These are phyloP conservation scores for Yarrowia hollandica DNA, from an alignment of 805 yeast genomes.

Conservation along the genomic window DNA sequence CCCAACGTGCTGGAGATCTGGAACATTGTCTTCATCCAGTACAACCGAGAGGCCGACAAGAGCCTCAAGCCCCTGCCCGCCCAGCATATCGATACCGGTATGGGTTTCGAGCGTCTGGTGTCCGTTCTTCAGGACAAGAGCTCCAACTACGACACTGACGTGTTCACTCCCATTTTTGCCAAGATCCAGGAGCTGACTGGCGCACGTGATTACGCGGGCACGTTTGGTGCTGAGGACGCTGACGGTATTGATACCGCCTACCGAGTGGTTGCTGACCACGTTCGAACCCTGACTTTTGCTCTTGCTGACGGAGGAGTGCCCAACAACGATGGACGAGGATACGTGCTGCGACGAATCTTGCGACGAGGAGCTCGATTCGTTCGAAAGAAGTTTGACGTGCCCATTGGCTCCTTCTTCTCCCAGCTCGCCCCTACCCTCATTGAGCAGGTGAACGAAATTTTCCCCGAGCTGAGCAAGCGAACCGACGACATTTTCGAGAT, in stretches of 20 bases:
- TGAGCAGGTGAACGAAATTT: conserved; percentile 79
- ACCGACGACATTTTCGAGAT: conserved; percentile 80
- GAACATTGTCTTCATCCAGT: conserved; percentile 97
- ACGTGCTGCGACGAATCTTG: conserved; percentile 92
- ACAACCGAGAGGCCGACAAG: conserved; percentile 88
- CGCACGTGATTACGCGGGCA: conserved; percentile 86
- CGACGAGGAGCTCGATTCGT: conserved; percentile 98
- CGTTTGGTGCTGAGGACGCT: conserved; percentile 84
- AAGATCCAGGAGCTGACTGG: conserved; percentile 92
- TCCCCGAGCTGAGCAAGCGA: conserved; percentile 85
- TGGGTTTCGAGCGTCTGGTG: conserved; percentile 98
- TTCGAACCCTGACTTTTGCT: conserved; percentile 94
- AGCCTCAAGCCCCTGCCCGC: conserved; percentile 82
- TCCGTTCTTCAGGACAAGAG: conserved; percentile 86
- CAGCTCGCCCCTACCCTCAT: conserved; percentile 89
- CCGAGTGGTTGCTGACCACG: conserved; percentile 97
- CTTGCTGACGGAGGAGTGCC: conserved; percentile 99
- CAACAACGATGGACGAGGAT: conserved; percentile 98
- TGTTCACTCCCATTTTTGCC: conserved; percentile 82
- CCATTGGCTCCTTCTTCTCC: conserved; percentile 91
- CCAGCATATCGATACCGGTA: conserved; percentile 95
- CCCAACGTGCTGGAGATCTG: conserved; percentile 97
- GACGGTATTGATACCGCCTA: conserved; percentile 98
- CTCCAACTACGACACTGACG: conserved; percentile 97
- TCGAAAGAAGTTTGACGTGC: conserved; percentile 93